Evolutionary conservation across 2,329 filamentous ascomycete genomes (phyloP).

Genomic region (Apiospora hydei): DNA sequence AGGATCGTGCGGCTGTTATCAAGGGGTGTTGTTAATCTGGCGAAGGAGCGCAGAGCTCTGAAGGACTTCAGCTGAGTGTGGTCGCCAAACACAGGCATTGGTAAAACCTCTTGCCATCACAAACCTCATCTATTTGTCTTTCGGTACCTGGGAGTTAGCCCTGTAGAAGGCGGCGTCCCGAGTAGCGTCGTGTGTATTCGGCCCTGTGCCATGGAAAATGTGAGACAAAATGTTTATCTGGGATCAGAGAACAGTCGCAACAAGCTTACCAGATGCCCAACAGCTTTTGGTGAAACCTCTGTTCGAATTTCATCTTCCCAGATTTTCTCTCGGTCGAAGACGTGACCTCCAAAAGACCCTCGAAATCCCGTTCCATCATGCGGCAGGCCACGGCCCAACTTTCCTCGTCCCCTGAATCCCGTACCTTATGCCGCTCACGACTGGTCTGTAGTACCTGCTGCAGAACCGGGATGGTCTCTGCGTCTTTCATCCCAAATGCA

Average conservation of each 20-base stretch:
- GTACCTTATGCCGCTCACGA: background rate
- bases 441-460: background rate
- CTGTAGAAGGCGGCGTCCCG: background rate
- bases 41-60: too few relatives aligned
- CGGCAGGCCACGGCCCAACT: background rate
- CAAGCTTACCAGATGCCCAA: background rate
- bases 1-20: too few relatives aligned
- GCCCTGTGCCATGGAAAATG: background rate
- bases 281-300: background rate
- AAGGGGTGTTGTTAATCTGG: too few relatives aligned
- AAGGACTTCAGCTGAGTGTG: too few relatives aligned
- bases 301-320: background rate
- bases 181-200: background rate
- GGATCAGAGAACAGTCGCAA: background rate
- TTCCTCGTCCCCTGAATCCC: background rate
- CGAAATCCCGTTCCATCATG: background rate
- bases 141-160: background rate
- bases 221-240: background rate
- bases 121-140: too few relatives aligned
- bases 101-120: too few relatives aligned
- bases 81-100: too few relatives aligned
- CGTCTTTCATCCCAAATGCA: slow-evolving; percentile 28
- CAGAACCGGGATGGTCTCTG: slow-evolving; percentile 25
- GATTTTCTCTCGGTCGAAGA: background rate
- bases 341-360: background rate